Evolutionary conservation across 2,329 filamentous ascomycete genomes (phyloP), one percentile per base, ranked within the genome.

Genomic region (Fusarium sp.): DNA sequence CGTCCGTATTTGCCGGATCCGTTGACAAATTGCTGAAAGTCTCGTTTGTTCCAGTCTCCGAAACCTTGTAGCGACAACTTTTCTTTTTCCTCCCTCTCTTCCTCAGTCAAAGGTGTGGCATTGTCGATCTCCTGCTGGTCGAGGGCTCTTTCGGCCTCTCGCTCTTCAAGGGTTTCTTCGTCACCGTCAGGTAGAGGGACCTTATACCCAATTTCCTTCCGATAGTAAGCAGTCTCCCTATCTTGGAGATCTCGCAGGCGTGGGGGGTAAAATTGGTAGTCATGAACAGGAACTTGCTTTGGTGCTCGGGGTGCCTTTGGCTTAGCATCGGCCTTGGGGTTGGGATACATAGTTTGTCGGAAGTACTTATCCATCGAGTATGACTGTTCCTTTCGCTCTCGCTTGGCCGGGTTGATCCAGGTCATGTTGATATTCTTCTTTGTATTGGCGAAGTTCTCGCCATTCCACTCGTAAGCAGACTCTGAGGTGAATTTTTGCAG

Each of bases 331-430:
- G 94, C 92, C 90, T 82, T 94, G 91, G 94, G 96, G 41, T 90
- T 88, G 17, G 88, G 88, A 77, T 93, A 93, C 79, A 99, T 89
- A 15, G 95, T 94, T 78, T 97, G 92, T 75, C 96, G 93, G 84
- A 98, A 99, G 85, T 99, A 99, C 83, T 98, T 97, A 82, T 99
- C 97, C 86, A 99, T 98, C 1, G 96, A 98, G 82, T 99, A 99
- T 10, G 94, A 95, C 81, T 98, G 95, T 80, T 98, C 96, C 83
- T 98, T 99, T 79, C 96, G 94, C 85, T 99, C 97, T 83, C 96
- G 95, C 87, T 99, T 99, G 22, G 96, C 92, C 5, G 96, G 97
- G 79, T 99, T 98, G 85, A 99, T 99, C 97, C 97, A 99, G 79
- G 88, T 95, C 74, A 98, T 89, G 55, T 94, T 94, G 72, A 98